Base-by-base conservation (phyloP, 768 basidiomycete genomes). In the Lentinula boryana region DNA sequence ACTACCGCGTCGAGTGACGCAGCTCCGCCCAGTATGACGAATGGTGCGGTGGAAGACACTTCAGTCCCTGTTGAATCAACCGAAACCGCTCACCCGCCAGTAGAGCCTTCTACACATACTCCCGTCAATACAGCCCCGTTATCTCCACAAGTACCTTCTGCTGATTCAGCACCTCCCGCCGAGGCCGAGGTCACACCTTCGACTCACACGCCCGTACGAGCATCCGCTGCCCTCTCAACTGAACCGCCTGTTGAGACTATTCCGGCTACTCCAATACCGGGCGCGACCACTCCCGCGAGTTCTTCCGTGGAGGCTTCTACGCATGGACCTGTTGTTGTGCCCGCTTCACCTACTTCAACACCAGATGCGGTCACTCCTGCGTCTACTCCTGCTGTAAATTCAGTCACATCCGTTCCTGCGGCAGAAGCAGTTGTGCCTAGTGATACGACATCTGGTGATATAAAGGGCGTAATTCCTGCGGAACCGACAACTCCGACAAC, bases 1-100 rank as follows among this genome's bases (percentile, higher is more conserved):
- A 55, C 49, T 62, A 70, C 74, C 63, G 74, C 71, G 64, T 72
- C 72, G 2, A 58, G 65, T 36, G 46, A 56, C 40, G 61, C 51
- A 21, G 60, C 56, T 32, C 60, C 18, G 27, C 18, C 62, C 13
- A 21, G 54, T 36, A 60, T 51, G 21, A 58, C 66, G 43, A 58
- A 58, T 21, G 58, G 53, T 27, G 31, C 51, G 13, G 10, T 33
- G 21, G 51, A 38, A 41, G 35, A 9, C 32, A 12, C 32, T 27
- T 15, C 31, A 38, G 27, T 48, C 12, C 21, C 32, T 33, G 16
- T 31, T 35, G 54, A 50, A n/a, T 16, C 12, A 32, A 23, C 57
- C 23, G 35, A 52, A 43, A 6, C 36, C 12, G 58, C 59, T 10
- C 46, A 56, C 15, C 56, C 63, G 49, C 51, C 31, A 31, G 51